Conservation (phyloP, 177 flowering plant species). For the Vitis hybrid region DNA sequence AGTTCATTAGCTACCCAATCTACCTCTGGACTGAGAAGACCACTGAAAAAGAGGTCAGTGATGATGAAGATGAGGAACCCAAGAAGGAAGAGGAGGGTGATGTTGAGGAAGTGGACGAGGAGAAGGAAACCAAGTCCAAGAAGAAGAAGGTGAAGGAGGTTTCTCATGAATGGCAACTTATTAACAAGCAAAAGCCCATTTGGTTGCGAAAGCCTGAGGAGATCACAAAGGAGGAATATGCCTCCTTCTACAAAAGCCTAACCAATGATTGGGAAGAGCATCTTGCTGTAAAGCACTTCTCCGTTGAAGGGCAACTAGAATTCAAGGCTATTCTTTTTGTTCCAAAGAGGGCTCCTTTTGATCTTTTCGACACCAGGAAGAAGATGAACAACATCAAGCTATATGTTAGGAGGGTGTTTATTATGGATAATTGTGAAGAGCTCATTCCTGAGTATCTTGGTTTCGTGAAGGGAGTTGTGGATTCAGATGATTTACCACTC, state of each 20-base stretch:
- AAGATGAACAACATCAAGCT: slow-evolving; percentile 31
- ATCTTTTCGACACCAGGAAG: slow-evolving; percentile 29
- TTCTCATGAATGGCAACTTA: slow-evolving; percentile 25
- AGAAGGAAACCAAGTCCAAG: slow-evolving; percentile 21
- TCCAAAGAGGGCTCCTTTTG: slow-evolving; percentile 32
- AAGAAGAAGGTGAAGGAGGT: slow-evolving; percentile 34
- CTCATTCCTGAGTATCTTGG: slow-evolving; percentile 29
- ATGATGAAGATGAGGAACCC: slow-evolving; percentile 30
- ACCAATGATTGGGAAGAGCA: slow-evolving; percentile 36
- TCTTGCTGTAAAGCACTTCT: slow-evolving; percentile 31
- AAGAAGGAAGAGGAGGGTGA: slow-evolving; percentile 35
- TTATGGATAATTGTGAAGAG: slow-evolving; percentile 30
- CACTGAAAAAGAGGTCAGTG: slow-evolving; percentile 34
- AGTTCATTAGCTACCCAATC: slow-evolving; percentile 43
- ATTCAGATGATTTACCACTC: slow-evolving; percentile 50
- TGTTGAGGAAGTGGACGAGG: slow-evolving; percentile 28
- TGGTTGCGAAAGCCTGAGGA: slow-evolving; percentile 35
- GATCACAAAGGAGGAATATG: slow-evolving; percentile 28
- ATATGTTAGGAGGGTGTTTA: slow-evolving; percentile 27
- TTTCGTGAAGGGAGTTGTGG: slow-evolving; percentile 32
- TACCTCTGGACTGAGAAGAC: slow-evolving; percentile 42
- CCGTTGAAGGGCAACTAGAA: slow-evolving; percentile 37
- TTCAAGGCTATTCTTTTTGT: slow-evolving; percentile 33
- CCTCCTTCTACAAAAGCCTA: slow-evolving; percentile 29
- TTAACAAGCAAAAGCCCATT: slow-evolving; percentile 34